Conservation (phyloP, 2,329 filamentous ascomycete genomes). For the Claviceps spartinae region DNA sequence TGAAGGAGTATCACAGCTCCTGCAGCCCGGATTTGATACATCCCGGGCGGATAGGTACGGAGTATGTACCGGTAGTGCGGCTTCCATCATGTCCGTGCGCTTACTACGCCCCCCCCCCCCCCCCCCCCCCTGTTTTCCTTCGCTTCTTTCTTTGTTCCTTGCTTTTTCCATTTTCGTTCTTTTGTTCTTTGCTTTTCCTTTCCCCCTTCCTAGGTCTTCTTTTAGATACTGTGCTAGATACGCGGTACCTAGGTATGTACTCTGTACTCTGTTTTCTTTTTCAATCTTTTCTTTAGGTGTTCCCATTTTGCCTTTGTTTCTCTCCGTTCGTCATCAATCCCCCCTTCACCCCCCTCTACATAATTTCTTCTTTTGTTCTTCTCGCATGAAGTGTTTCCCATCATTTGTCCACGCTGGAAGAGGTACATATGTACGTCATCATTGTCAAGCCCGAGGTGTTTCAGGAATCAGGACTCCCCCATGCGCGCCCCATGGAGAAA, state of each 20-base stretch:
- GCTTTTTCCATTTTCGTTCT: not conserved
- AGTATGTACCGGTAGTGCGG: not conserved
- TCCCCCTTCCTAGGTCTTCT: not conserved
- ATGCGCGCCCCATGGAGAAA: no score
- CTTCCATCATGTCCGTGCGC: not conserved
- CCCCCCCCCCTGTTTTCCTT: not conserved
- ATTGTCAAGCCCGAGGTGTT: no score
- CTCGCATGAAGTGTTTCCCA: no score
- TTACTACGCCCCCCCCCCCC: not conserved
- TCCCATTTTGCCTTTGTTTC: no score
- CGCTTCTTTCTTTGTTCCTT: not conserved
- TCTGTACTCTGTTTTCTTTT: not conserved
- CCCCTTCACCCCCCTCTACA: no score
- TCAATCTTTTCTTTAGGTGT: not conserved
- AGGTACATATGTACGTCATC: no score
- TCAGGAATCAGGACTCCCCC: no score
- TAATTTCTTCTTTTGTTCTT: no score
- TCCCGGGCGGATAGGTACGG: no score
- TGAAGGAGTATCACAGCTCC: conserved; percentile 7
- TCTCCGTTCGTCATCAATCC: no score
- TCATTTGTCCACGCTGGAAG: no score
- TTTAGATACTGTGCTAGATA: not conserved
- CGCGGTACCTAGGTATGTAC: no score
- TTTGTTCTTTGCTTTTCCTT: not conserved
- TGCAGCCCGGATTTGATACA: conserved; percentile 8